phyloP scores from a whole-genome alignment of 2,329 filamentous ascomycete genomes.

The Scedosporium boydii region DNA sequence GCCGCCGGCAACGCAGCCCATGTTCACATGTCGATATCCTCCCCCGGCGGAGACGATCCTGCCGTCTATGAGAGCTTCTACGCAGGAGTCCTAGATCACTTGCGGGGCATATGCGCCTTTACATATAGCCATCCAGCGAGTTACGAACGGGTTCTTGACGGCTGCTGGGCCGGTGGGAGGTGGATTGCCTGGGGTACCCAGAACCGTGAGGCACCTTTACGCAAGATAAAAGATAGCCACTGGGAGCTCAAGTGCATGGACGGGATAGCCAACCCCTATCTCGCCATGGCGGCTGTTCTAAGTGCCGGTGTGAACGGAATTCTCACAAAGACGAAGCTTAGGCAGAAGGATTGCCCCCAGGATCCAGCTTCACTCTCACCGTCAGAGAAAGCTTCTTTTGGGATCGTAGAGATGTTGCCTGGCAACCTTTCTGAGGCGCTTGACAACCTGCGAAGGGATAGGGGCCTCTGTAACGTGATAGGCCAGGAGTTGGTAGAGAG shows the following conservation, averaged over 20 bases:
- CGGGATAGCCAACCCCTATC: conserved; percentile 69
- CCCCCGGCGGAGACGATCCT: conserved; percentile 25
- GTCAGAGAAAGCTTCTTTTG: conserved; percentile 38
- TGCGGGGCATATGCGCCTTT: conserved; percentile 59
- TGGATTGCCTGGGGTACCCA: conserved; percentile 76
- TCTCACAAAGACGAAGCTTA: conserved; percentile 24
- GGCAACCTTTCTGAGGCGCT: conserved; percentile 44
- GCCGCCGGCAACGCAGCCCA: conserved; percentile 58
- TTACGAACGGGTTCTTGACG: conserved; percentile 59
- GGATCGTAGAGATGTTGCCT: conserved; percentile 46
- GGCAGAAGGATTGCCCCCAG: conserved; percentile 40
- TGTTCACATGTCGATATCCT: conserved; percentile 58
- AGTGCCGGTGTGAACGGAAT: conserved; percentile 21
- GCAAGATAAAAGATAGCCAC: conserved; percentile 55
- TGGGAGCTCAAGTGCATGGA: conserved; percentile 78
- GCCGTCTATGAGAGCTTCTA: conserved; percentile 57
- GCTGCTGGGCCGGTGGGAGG: conserved; percentile 68
- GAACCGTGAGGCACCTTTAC: conserved; percentile 67
- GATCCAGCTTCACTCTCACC: conserved; percentile 43
- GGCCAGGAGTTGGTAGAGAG: conserved; percentile 40
- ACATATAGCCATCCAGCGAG: conserved; percentile 55
- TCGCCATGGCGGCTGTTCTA: conserved; percentile 34
- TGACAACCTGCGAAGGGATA: conserved; percentile 36
- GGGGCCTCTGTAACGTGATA: conserved; percentile 33
- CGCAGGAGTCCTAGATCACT: conserved; percentile 57